phyloP scores from a whole-genome alignment of 805 yeast genomes.

The Candida khao-thaluensis region DNA sequence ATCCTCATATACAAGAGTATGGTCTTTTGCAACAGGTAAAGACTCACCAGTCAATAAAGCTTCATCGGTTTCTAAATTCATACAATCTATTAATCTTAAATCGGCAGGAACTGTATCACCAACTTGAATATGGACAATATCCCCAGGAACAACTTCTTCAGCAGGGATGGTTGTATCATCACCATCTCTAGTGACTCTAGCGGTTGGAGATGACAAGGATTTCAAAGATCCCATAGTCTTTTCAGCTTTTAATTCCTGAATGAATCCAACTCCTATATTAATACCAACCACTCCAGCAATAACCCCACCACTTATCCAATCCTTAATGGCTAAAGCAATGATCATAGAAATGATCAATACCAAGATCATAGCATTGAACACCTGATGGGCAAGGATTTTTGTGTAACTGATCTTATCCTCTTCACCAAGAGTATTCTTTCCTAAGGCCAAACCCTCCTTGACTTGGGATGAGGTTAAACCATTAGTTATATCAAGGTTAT shows the following conservation, averaged over 20 bases:
- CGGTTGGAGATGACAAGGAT: constrained; percentile 47
- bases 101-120: constrained; percentile 48
- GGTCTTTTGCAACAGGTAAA: constrained; percentile 35
- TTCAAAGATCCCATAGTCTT: constrained; percentile 50
- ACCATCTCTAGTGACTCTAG: constrained; percentile 46
- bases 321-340: constrained; percentile 37
- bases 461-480: constrained; percentile 43
- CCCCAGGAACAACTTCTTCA: constrained; percentile 48
- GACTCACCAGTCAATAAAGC: constrained; percentile 44
- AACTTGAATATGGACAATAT: constrained; percentile 37
- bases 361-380: constrained; percentile 40
- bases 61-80: constrained; percentile 44
- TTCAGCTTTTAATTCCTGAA: constrained; percentile 52
- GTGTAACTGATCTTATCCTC: constrained; percentile 27
- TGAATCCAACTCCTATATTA: constrained; percentile 49
- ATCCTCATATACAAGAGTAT: constrained; percentile 35
- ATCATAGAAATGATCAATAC: constrained; percentile 37
- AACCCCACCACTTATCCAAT: constrained; percentile 45
- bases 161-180: constrained; percentile 33
- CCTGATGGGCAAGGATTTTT: constrained; percentile 35
- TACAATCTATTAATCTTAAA: constrained; percentile 32
- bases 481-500: constrained; percentile 40
- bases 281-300: constrained; percentile 45
- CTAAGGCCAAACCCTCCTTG: constrained; percentile 15
- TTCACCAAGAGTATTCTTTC: constrained; percentile 31